Percentiles rank a stretch among this genome's conserved stretches.
Conservation (phyloP, 768 basidiomycete genomes). For the Amylocystis lapponica region DNA sequence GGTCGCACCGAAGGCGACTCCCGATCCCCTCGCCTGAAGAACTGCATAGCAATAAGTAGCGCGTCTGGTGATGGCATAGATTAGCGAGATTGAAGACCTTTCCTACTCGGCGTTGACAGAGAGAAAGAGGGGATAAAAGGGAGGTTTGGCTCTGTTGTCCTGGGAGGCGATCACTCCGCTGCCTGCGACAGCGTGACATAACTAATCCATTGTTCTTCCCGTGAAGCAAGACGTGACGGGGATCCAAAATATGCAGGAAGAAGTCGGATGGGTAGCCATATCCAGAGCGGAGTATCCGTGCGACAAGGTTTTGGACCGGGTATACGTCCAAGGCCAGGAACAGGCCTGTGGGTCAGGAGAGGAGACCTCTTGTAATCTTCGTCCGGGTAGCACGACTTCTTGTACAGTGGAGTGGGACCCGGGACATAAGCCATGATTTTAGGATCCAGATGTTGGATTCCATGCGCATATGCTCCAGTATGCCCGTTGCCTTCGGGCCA, state of each 20-base stretch:
- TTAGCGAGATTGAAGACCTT: slow-evolving; percentile 39
- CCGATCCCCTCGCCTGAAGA: slow-evolving; percentile 72
- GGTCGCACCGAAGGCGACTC: slow-evolving; percentile 49
- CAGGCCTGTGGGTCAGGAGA: no score
- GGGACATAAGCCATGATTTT: no score
- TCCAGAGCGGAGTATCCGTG: no score
- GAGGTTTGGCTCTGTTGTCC: slow-evolving; percentile 62
- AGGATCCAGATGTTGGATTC: no score
- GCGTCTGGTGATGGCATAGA: slow-evolving; percentile 63
- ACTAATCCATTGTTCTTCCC: slow-evolving; percentile 81
- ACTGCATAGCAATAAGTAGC: slow-evolving; percentile 62
- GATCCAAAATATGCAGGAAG: slow-evolving; percentile 62
- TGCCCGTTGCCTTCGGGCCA: no score
- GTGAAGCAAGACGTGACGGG: slow-evolving; percentile 33
- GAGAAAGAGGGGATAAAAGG: slow-evolving; percentile 62
- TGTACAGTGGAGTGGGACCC: no score
- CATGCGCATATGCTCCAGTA: no score
- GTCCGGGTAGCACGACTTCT: no score
- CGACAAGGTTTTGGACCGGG: no score
- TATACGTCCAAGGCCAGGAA: no score
- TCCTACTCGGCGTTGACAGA: slow-evolving; percentile 42
- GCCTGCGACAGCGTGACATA: slow-evolving; percentile 65
- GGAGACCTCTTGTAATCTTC: no score
- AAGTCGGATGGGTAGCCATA: slow-evolving; percentile 59
- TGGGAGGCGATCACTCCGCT: slow-evolving; percentile 40